Percentiles rank a stretch among this genome's conserved stretches.
These are phyloP conservation scores for Fraxinus pennsylvanica DNA, from an alignment of 257 asterid species.

Conservation along the genomic window DNA sequence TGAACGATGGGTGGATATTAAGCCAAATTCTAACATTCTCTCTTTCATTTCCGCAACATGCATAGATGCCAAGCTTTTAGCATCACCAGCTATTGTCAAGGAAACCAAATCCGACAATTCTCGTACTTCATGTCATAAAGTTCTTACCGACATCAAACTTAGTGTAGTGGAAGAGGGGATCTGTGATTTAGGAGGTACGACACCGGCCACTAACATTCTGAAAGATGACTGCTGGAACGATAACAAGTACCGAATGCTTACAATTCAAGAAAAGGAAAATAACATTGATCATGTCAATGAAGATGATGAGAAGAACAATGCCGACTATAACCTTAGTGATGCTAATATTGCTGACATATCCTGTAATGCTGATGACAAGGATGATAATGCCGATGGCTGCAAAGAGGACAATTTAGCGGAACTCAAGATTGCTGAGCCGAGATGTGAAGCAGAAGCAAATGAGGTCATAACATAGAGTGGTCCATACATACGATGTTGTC, in stretches of 20 bases:
- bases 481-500: slow-evolving; percentile 17
- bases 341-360: slow-evolving; percentile 18
- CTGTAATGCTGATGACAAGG: slow-evolving; percentile 23
- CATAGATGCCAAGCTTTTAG: slow-evolving; percentile 54
- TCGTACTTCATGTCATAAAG: slow-evolving; percentile 40
- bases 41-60: slow-evolving; percentile 48
- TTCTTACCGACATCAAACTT: slow-evolving; percentile 34
- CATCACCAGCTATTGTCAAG: slow-evolving; percentile 41
- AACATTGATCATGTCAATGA: slow-evolving; percentile 24
- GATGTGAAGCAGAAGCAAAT: slow-evolving; percentile 41
- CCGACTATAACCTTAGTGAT: slow-evolving; percentile 26
- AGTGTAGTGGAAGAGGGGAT: slow-evolving; percentile 50
- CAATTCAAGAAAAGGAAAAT: slow-evolving; percentile 35
- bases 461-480: slow-evolving; percentile 32
- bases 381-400: slow-evolving; percentile 22
- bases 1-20: slow-evolving; percentile 73
- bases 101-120: slow-evolving; percentile 49
- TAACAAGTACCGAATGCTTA: slow-evolving; percentile 41
- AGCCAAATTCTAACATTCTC: slow-evolving; percentile 61
- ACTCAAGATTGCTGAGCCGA: slow-evolving; percentile 44
- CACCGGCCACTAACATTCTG: slow-evolving; percentile 46
- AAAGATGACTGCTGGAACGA: slow-evolving; percentile 42
- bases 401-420: slow-evolving; percentile 48
- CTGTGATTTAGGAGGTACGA: slow-evolving; percentile 43
- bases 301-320: slow-evolving; percentile 28